A percentile compares a stretch with the other conserved stretches of the same genome.
Conservation (phyloP, 306 rosid genomes). For the Prunus mira region DNA sequence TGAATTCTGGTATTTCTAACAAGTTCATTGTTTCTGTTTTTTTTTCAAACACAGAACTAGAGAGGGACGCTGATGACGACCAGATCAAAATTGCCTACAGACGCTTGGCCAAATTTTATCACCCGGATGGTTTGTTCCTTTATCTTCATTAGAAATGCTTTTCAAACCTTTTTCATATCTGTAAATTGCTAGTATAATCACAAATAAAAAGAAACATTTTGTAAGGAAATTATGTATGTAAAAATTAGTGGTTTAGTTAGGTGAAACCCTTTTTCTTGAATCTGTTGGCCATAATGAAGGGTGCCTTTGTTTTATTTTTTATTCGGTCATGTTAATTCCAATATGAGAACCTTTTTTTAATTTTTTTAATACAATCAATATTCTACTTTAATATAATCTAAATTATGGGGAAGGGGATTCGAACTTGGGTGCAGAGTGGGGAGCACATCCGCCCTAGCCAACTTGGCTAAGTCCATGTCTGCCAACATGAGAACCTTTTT, state of each 20-base stretch:
- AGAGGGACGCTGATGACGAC: slow-evolving; percentile 76
- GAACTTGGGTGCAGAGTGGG: too few species aligned
- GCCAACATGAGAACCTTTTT: background rate
- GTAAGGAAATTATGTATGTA: background rate
- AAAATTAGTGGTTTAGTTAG: background rate
- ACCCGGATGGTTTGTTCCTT: slow-evolving; percentile 85
- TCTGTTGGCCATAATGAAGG: background rate
- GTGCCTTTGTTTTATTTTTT: too few species aligned
- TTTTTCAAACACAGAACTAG: slow-evolving; percentile 55
- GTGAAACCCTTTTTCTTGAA: background rate
- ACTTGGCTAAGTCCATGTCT: too few species aligned
- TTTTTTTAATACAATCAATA: too few species aligned
- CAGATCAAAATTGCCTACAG: slow-evolving; percentile 85
- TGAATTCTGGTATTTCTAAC: background rate
- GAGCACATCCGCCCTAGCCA: too few species aligned
- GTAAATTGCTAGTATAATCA: background rate
- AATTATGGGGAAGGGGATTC: too few species aligned
- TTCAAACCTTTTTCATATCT: background rate
- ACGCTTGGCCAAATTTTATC: slow-evolving; percentile 91
- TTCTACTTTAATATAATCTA: too few species aligned
- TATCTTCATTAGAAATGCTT: slow-evolving; percentile 2
- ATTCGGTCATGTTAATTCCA: too few species aligned
- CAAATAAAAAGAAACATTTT: background rate
- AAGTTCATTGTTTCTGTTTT: slow-evolving; percentile 2
- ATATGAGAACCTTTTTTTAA: too few species aligned